Evolutionary conservation across 1,284 basidiomycete genomes (phyloP).

Genomic region (Leccinum variabile): DNA sequence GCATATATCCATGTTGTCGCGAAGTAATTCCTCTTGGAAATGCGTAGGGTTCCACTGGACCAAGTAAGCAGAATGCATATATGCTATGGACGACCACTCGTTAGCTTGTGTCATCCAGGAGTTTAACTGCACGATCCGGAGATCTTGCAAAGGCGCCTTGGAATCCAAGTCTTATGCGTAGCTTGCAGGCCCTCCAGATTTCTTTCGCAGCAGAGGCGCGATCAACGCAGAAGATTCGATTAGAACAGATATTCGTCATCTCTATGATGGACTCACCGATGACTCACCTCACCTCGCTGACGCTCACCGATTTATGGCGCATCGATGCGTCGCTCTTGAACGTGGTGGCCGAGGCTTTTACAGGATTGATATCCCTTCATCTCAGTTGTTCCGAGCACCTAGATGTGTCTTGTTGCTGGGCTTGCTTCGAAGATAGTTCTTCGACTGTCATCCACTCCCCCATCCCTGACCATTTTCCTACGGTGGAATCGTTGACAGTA

Average conservation of each 20-base stretch:
- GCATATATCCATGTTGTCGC: constrained; percentile 28
- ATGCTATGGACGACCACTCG: constrained; percentile 8
- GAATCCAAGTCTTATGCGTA: constrained; percentile 24
- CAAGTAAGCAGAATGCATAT: constrained; percentile 32
- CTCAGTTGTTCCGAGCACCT: constrained; percentile 59
- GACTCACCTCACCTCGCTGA: constrained; percentile 42
- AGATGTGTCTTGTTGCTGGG: constrained; percentile 55
- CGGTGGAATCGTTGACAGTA: constrained; percentile 50
- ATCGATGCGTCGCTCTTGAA: constrained; percentile 51
- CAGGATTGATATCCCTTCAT: constrained; percentile 45
- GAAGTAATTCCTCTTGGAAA: constrained; percentile 1
- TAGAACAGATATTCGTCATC: constrained; percentile 26
- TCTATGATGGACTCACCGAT: constrained; percentile 19
- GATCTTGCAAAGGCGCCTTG: constrained; percentile 28
- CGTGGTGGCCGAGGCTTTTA: constrained; percentile 47
- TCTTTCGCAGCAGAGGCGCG: constrained; percentile 28
- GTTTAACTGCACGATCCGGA: constrained; percentile 19
- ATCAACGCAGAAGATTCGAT: constrained; percentile 28
- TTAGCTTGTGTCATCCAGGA: constrained; percentile 14
- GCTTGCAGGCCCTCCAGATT: constrained; percentile 22
- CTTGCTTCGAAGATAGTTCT: constrained; percentile 61
- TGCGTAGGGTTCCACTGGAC: constrained; percentile 28
- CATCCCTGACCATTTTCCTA: constrained; percentile 49
- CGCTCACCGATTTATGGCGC: constrained; percentile 51
- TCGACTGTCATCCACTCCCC: constrained; percentile 59